These are phyloP conservation scores for Oehlia diaphana DNA, from an alignment of 192 early-diverging fungal species.

Conservation along the genomic window DNA sequence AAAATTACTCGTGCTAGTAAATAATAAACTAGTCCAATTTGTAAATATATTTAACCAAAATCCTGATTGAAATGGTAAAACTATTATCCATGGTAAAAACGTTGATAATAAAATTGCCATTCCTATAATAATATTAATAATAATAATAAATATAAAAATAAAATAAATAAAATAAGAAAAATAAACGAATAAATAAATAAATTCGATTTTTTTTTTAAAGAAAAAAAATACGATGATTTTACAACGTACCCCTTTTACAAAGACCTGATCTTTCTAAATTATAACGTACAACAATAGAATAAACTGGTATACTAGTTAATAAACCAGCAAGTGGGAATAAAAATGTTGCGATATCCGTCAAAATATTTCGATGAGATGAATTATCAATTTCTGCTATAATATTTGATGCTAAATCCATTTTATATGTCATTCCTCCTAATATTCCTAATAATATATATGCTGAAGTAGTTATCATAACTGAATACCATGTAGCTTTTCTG, in stretches of 20 bases:
- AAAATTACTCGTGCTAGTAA: slow-evolving; percentile 67
- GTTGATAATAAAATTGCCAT: slow-evolving; percentile 55
- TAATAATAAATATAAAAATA: neutral
- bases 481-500: slow-evolving; percentile 56
- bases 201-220: no score
- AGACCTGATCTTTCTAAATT: slow-evolving; percentile 54
- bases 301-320: slow-evolving; percentile 70
- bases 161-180: neutral
- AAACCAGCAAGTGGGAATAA: slow-evolving; percentile 56
- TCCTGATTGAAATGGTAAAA: slow-evolving; percentile 69
- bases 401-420: slow-evolving; percentile 40
- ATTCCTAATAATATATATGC: slow-evolving; percentile 56
- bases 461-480: slow-evolving; percentile 44
- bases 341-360: slow-evolving; percentile 44
- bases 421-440: slow-evolving; percentile 49
- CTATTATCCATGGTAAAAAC: slow-evolving; percentile 60
- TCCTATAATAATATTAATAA: slow-evolving; percentile 16
- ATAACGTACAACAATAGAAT: slow-evolving; percentile 63
- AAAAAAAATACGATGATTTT: neutral
- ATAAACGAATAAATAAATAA: neutral
- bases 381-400: slow-evolving; percentile 41
- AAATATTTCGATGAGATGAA: slow-evolving; percentile 14
- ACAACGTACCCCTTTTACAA: slow-evolving; percentile 39
- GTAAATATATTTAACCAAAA: slow-evolving; percentile 52
- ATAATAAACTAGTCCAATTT: slow-evolving; percentile 64